Conservation (phyloP, 352 stramenopile species). For the Phytophthora idaei region DNA sequence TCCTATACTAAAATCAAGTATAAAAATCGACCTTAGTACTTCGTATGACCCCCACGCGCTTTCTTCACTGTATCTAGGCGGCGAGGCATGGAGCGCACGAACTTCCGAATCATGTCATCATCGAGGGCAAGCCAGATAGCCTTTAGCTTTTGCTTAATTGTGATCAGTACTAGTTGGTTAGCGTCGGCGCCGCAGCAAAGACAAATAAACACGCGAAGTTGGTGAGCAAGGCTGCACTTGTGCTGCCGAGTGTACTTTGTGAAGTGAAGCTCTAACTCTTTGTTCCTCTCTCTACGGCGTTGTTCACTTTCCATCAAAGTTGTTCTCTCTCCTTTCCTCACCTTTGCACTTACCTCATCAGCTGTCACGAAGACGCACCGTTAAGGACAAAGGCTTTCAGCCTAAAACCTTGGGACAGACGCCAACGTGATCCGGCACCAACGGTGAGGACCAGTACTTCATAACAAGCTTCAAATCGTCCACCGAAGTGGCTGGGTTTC, state of each 20-base stretch:
- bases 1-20: too few relatives aligned
- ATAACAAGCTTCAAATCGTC: neutral
- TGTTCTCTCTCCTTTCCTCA: neutral
- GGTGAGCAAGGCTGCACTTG: neutral
- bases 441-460: neutral
- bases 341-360: neutral
- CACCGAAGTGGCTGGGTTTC: too few relatives aligned
- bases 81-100: too few relatives aligned
- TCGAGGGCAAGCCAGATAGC: too few relatives aligned
- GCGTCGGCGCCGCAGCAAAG: too few relatives aligned
- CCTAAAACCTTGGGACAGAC: neutral
- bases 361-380: neutral
- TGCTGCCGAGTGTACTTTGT: neutral
- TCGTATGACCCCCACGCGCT: too few relatives aligned
- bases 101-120: too few relatives aligned
- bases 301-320: neutral
- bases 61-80: too few relatives aligned
- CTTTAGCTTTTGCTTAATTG: neutral
- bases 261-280: neutral
- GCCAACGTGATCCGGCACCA: neutral
- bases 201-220: neutral
- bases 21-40: too few relatives aligned
- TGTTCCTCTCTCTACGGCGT: neutral
- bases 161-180: neutral
- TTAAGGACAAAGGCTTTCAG: neutral